Conservation (phyloP, 306 rosid genomes). For the Fagus sylvatica region DNA sequence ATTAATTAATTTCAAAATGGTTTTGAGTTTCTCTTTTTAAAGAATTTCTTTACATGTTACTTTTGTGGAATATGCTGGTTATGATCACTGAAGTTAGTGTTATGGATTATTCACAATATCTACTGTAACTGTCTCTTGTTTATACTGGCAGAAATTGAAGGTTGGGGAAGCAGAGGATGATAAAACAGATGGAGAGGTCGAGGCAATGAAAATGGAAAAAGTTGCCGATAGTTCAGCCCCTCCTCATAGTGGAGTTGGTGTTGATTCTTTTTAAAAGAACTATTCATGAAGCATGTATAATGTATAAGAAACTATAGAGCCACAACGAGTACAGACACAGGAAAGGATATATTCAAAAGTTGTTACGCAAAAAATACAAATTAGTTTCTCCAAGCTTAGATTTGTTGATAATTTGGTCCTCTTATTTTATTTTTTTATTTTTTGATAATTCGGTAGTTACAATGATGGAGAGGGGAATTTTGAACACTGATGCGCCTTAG, state of each 20-base stretch:
- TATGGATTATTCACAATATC: not conserved
- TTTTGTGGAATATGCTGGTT: not conserved
- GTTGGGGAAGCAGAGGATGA: constrained; percentile 45
- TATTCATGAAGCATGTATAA: constrained; percentile 8
- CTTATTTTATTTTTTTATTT: too few relatives aligned
- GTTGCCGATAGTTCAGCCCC: constrained; percentile 28
- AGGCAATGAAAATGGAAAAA: constrained; percentile 34
- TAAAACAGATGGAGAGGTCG: constrained; percentile 19
- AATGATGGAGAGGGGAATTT: too few relatives aligned
- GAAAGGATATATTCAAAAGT: too few relatives aligned
- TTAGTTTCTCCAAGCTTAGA: too few relatives aligned
- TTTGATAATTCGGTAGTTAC: too few relatives aligned
- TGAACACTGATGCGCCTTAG: too few relatives aligned
- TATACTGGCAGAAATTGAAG: constrained; percentile 55
- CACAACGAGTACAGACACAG: too few relatives aligned
- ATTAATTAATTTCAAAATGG: too few relatives aligned
- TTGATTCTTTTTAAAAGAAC: constrained; percentile 21
- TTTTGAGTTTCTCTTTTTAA: not conserved
- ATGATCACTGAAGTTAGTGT: not conserved
- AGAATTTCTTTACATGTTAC: not conserved
- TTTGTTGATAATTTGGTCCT: too few relatives aligned
- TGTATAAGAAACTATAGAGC: not conserved
- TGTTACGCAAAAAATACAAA: too few relatives aligned
- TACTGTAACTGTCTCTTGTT: constrained; percentile 7
- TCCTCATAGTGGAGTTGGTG: constrained; percentile 21